phyloP scores from a whole-genome alignment of 805 yeast species.

The Teunomyces atbi region DNA sequence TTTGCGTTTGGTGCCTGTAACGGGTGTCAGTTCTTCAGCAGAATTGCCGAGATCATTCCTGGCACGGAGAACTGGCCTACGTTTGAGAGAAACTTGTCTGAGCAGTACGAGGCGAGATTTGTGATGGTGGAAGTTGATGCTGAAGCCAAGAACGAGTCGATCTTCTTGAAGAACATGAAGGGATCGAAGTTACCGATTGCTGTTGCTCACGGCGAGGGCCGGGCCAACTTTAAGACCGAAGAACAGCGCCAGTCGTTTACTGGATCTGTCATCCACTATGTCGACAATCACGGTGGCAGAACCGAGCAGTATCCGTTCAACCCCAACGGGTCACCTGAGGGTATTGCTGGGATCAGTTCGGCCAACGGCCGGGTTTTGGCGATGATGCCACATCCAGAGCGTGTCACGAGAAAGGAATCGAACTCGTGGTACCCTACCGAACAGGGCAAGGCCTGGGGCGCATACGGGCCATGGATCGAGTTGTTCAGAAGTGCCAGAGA shows the following conservation, averaged over 20 bases:
- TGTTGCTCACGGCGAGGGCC: constrained; percentile 98
- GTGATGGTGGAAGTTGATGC: constrained; percentile 75
- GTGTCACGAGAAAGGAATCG: constrained; percentile 82
- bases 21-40: constrained; percentile 94
- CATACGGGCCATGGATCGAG: constrained; percentile 93
- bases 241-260: constrained; percentile 48
- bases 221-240: constrained; percentile 64
- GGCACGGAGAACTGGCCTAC: constrained; percentile 96
- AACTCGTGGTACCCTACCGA: constrained; percentile 84
- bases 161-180: constrained; percentile 85
- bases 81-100: constrained; percentile 85
- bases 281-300: constrained; percentile 85
- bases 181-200: constrained; percentile 95
- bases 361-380: constrained; percentile 95
- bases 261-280: constrained; percentile 66
- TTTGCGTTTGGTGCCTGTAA: constrained; percentile 98
- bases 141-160: constrained; percentile 48
- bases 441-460: constrained; percentile 65
- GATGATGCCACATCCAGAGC: constrained; percentile 99
- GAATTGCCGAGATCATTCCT: constrained; percentile 82
- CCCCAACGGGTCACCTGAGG: constrained; percentile 94
- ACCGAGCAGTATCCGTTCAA: constrained; percentile 88
- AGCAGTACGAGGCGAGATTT: constrained; percentile 96
- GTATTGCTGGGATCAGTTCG: constrained; percentile 87
- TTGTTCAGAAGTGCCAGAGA: constrained; percentile 88